Evolutionary conservation across 768 basidiomycete genomes (phyloP), one percentile per base, ranked within the genome.

Genomic region (Crucibulum laeve): DNA sequence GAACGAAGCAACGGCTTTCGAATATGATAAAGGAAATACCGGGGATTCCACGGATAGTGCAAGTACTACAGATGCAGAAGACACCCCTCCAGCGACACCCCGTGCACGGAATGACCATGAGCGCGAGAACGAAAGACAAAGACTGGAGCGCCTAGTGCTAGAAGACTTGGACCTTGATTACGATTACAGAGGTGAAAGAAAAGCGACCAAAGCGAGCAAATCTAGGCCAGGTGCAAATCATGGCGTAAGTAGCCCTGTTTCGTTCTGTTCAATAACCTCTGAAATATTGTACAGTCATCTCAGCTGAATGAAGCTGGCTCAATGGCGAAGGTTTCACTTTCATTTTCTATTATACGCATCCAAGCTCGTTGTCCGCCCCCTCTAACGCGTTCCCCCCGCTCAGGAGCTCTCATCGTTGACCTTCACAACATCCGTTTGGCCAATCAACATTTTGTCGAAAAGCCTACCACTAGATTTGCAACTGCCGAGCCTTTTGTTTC

Each of bases 291-390:
- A n/a, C n/a, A n/a, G n/a, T n/a, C n/a, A n/a, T n/a, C n/a, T n/a
- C 35, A 17, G 8, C 35, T 36, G n/a, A 44, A 38, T 36, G 48
- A 17, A 19, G 32, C 41, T 40, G 37, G 23, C 25, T 40, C 42
- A 14, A 50, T 23, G 17, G 28, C 57, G 21, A 51, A 53, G 38
- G 33, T 77, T 2, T 53, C 55, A 1, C 51, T 86, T 30, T 60
- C 58, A 15, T 69, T 82, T 24, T 62, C 77, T 11, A 67, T 84
- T 63, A 55, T 92, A 35, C 80, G 91, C 15, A 35, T 85, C 17
- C 77, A 91, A 56, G 55, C 85, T 38, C 78, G 87, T 37, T 82
- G 78, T 55, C 80, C 83, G 4, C 70, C 88, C 23, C 81, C 82
- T 4, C 57, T 67, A 15, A 57, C 57, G 1, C 61, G 51, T 19